Evolutionary conservation across 768 basidiomycete genomes (phyloP), one percentile per base, ranked within the genome.

Genomic region (Psilocybe tampanensis): DNA sequence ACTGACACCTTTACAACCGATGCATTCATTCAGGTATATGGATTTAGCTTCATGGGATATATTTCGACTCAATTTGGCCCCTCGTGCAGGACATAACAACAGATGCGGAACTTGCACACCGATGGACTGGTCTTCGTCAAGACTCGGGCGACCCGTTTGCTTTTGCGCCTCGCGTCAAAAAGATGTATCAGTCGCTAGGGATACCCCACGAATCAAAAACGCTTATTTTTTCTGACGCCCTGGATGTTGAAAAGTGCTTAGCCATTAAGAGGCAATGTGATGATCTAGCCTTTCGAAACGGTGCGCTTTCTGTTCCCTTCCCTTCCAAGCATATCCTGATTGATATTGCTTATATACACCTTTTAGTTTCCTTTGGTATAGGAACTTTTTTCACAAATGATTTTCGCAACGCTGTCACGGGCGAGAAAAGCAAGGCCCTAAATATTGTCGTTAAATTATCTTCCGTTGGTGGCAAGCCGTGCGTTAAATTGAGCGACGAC

Each of bases 361-460:
- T 36, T 43, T 12, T 58, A 96, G 95, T 87, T 50, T 82, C 88
- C 0, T 98, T 94, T 68, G 97, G 97, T 8, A 94, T 98, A 43
- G 97, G 97, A 1, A 99, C 97, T 0, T 89, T 81, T 69, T 72
- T 98, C 8, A 94, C 94, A 15, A 98, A 97, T 66, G 95, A 97
- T 71, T 97, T 95, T 74, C 73, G 24, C 70, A 80, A 64, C 66
- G 64, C 69, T 41, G 75, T 76, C 29, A 76, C 72, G 58, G 67
- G 70, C n/a, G 82, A 83, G 66, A 85, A 84, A 72, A 93, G 90
- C 74, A 90, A 85, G 66, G 83, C 94, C 19, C 70, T 97, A 60
- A 97, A 96, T 67, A 98, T 98, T 68, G 96, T 99, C 47, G 95
- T 98, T 74, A 98, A 98, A 67, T 78, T 99, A 8, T 81, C 84